Percentiles rank a stretch among this genome's conserved stretches.
Evolutionary conservation across 1,139 yeast species (phyloP).

Genomic region (Geotrichum cucujoidarum): DNA sequence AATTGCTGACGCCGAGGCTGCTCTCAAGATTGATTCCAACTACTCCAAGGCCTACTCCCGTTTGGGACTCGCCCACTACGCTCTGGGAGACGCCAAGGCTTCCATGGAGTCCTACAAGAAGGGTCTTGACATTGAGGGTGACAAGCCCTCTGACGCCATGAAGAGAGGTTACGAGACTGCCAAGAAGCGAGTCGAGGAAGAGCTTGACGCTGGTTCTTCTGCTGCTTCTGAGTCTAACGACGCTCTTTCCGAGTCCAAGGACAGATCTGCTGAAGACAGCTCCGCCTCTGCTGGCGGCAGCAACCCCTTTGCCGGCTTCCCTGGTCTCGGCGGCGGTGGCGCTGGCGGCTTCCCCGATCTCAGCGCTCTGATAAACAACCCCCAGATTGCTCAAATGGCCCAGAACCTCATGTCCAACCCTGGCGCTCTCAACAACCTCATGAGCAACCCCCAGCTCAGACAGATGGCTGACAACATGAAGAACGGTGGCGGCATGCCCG

Average conservation of each 20-base stretch:
- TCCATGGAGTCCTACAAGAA: conserved; percentile 85
- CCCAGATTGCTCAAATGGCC: conserved; percentile 80
- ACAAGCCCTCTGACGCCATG: conserved; percentile 82
- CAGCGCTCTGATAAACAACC: conserved; percentile 74
- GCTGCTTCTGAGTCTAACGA: conserved; percentile 31
- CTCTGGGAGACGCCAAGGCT: conserved; percentile 82
- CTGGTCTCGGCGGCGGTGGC: conserved; percentile 49
- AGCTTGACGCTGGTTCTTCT: conserved; percentile 45
- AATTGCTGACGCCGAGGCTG: conserved; percentile 73
- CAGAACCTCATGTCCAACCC: conserved; percentile 92
- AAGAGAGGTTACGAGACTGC: conserved; percentile 91
- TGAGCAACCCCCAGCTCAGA: conserved; percentile 59
- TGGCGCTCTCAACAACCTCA: conserved; percentile 63
- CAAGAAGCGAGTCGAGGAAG: conserved; percentile 74
- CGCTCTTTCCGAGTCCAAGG: conserved; percentile 32
- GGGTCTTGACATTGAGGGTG: conserved; percentile 86
- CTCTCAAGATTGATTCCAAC: conserved; percentile 68
- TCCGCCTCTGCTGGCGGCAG: conserved; percentile 50
- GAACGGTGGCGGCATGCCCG: conserved; percentile 44
- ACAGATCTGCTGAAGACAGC: conserved; percentile 23
- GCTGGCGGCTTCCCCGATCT: conserved; percentile 73
- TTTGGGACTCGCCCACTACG: conserved; percentile 87
- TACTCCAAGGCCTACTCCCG: conserved; percentile 94
- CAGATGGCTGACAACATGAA: conserved; percentile 22
- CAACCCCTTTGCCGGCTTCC: conserved; percentile 38